Evolutionary conservation across 768 basidiomycete genomes (phyloP), one percentile per base, ranked within the genome.

Genomic region (Russula dissimulans): DNA sequence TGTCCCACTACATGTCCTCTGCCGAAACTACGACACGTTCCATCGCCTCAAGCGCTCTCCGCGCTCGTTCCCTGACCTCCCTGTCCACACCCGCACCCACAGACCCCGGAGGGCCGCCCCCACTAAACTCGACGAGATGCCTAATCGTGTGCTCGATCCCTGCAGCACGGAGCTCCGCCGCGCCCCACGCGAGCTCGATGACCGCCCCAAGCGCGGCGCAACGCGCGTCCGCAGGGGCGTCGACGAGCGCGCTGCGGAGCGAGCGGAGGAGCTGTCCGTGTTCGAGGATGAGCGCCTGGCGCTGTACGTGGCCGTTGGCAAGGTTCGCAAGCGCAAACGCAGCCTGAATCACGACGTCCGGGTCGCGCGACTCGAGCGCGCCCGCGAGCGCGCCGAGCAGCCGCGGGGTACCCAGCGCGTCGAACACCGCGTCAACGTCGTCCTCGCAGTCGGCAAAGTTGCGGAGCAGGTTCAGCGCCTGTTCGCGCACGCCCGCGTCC

Each of bases 391-490:
- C 74, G 7, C 69, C 69, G 7, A 85, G 73, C 4, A 87, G 66
- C 7, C 70, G 67, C 1, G 77, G 76, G 2, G 71, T 69, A 0
- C 80, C 79, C 12, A 91, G 69, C 31, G 80, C 81, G 15, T 72
- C 68, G 60, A 86, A 82, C 17, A 89, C 71, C 62, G 87, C 73
- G 17, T 79, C 76, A 14, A 87, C 78, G n/a, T 86, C 85, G 5
- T 80, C 77, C 60, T 84, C 81, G 61, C 81, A 75, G 57, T 85
- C 83, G 0, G 86, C 80, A 3, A 91, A 69, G 67, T 92, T 89
- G 7, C 82, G 78, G 12, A 87, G 64, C 29, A 89, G 77, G 59
- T 80, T 80, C 64, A 86, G 77, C 0, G 82, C 85, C 67, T 92
- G 90, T 66, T 91, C 90, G 66, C 83, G 82, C 3, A 89, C 71